Percentiles rank a stretch among this genome's conserved stretches.
Conservation (phyloP, 208 protist genomes). For the Trichomonas tenax region DNA sequence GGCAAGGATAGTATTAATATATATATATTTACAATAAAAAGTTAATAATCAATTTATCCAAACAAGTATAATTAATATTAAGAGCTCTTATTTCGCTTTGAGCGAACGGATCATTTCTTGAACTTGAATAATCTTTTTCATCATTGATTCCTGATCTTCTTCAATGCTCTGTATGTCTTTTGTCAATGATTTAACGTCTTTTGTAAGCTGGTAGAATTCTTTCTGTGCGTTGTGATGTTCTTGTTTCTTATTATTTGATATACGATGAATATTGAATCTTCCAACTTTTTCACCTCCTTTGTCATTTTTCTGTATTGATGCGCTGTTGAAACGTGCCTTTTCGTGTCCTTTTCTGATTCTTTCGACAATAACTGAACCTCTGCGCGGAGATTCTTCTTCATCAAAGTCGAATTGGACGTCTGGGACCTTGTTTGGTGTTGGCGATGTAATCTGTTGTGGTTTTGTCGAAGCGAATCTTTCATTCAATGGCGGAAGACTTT, state of each 20-base stretch:
- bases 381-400: background rate
- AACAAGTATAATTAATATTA: too few relatives aligned
- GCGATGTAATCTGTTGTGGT: background rate
- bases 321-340: background rate
- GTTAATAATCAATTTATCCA: too few relatives aligned
- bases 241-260: background rate
- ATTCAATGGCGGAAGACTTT: background rate
- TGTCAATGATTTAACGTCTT: background rate
- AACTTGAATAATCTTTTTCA: background rate
- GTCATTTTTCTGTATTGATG: background rate
- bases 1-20: too few relatives aligned
- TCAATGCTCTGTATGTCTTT: background rate
- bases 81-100: background rate
- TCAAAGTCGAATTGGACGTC: background rate
- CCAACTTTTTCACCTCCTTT: background rate
- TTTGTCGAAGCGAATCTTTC: background rate
- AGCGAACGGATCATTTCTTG: background rate
- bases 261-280: background rate
- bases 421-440: background rate
- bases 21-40: too few relatives aligned
- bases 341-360: background rate
- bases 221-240: background rate
- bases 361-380: background rate
- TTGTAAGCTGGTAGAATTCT: background rate
- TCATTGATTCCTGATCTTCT: background rate